Conservation (phyloP, 108 stramenopile species). For the Cyclostephanos invisitatus region DNA sequence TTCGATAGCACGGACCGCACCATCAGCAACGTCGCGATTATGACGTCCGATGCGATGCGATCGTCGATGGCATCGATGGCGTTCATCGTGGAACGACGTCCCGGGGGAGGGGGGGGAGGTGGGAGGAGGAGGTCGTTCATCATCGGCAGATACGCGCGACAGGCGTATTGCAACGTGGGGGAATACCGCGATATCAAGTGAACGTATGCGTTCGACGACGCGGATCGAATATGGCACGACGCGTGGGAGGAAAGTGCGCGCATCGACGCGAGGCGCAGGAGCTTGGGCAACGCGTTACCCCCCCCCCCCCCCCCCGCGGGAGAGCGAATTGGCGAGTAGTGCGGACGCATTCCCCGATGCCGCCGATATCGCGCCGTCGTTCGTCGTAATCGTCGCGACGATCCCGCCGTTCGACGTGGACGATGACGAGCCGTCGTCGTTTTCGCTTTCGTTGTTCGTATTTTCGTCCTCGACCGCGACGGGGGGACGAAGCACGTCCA, state of each 20-base stretch:
- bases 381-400: too few relatives aligned
- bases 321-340: too few relatives aligned
- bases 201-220: conserved; percentile 14
- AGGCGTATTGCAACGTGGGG: conserved; percentile 4
- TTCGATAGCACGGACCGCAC: not conserved
- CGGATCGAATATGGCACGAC: not conserved
- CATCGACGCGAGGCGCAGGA: too few relatives aligned
- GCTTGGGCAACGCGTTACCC: too few relatives aligned
- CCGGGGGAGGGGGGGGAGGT: not conserved
- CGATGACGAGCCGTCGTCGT: not conserved
- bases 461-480: not conserved
- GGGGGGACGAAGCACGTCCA: not conserved
- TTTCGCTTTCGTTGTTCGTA: not conserved
- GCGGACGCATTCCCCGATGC: too few relatives aligned
- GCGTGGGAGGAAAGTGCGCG: not conserved
- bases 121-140: not conserved
- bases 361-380: too few relatives aligned
- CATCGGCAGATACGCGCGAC: not conserved
- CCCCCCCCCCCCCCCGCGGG: too few relatives aligned
- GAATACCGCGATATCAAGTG: conserved; percentile 4
- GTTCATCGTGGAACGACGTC: not conserved
- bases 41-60: not conserved
- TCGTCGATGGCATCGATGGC: not conserved
- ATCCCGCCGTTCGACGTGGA: too few relatives aligned
- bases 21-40: conserved; percentile 15